phyloP scores from a whole-genome alignment of 2,329 filamentous ascomycete genomes.

The Colletotrichum somersetense region DNA sequence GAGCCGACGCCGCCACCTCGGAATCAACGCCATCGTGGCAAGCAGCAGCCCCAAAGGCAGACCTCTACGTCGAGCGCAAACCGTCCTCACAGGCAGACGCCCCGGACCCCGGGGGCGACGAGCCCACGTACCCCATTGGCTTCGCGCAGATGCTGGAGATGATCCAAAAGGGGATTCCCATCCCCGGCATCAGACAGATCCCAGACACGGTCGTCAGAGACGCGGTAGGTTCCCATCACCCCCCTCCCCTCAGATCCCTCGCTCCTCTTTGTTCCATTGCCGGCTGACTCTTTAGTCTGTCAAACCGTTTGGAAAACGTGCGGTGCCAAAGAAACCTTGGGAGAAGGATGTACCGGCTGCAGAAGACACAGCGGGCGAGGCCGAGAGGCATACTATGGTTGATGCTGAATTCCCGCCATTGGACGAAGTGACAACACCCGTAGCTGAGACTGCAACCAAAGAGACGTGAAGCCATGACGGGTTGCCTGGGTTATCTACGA shows the following conservation, averaged over 20 bases:
- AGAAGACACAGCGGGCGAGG: conserved; percentile 8
- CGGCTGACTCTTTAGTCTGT: conserved; percentile 52
- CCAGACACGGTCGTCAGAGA: conserved; percentile 82
- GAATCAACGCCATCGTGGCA: conserved; percentile 59
- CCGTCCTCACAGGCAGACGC: conserved; percentile 41
- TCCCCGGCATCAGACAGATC: conserved; percentile 90
- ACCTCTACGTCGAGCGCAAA: conserved; percentile 60
- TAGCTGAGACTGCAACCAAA: conserved; percentile 4
- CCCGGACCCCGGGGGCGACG: conserved; percentile 52
- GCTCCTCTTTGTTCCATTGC: neutral
- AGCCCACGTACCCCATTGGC: conserved; percentile 81
- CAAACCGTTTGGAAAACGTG: conserved; percentile 61
- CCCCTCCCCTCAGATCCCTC: neutral
- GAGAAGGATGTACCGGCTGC: conserved; percentile 66
- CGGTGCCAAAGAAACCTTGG: conserved; percentile 77
- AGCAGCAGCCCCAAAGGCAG: conserved; percentile 61
- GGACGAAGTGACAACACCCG: conserved; percentile 39
- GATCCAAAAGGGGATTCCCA: conserved; percentile 83
- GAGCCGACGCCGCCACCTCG: neutral
- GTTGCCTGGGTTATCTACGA: neutral
- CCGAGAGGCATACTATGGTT: conserved; percentile 44
- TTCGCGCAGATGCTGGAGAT: conserved; percentile 90
- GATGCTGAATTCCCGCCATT: conserved; percentile 53
- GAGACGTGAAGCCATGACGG: neutral
- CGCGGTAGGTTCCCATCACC: conserved; percentile 63